Conservation (phyloP, 2,329 filamentous ascomycete genomes). For the Aspergillus ibericus region DNA sequence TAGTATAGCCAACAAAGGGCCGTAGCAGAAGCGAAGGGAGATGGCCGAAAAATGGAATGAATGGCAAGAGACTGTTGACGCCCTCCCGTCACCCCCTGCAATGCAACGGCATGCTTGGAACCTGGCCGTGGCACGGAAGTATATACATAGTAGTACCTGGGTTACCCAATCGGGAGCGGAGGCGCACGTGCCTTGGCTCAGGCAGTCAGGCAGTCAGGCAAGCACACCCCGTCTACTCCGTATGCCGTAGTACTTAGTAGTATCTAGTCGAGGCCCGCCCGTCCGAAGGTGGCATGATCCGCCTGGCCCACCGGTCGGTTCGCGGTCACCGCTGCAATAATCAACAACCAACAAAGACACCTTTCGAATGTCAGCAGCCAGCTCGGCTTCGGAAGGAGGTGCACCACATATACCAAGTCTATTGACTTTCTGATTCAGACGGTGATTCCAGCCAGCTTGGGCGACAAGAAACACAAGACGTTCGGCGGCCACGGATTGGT, state of each 20-base stretch:
- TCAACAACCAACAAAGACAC: background rate
- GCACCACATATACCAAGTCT: background rate
- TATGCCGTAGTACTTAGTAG: too few relatives aligned
- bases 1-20: background rate
- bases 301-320: background rate
- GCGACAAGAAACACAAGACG: background rate
- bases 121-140: background rate
- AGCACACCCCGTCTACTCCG: background rate
- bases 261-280: background rate
- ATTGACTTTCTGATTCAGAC: background rate
- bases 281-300: conserved; percentile 11
- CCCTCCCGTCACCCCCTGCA: conserved; percentile 3
- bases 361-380: background rate
- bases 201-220: conserved; percentile 5
- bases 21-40: background rate
- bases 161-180: background rate
- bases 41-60: background rate
- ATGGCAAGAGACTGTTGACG: background rate
- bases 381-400: background rate
- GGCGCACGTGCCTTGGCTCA: background rate
- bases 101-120: conserved; percentile 2
- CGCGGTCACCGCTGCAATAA: background rate
- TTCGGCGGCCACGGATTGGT: background rate
- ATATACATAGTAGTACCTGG: conserved; percentile 11
- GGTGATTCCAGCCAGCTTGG: background rate